These are phyloP conservation scores for Penicillium parvum DNA, from an alignment of 495 filamentous ascomycete genomes.

Conservation along the genomic window DNA sequence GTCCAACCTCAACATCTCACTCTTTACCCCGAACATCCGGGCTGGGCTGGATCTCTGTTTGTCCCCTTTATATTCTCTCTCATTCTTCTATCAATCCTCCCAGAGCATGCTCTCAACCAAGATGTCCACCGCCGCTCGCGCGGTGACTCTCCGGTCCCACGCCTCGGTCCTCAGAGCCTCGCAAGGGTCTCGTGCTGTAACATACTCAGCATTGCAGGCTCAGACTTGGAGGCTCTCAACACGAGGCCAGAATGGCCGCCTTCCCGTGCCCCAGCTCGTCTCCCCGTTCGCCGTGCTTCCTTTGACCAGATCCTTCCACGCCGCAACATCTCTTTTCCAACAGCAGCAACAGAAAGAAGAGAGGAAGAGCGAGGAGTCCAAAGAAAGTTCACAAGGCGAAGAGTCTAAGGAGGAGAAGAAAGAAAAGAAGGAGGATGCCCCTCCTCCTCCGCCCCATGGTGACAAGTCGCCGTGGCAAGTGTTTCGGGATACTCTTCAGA, in stretches of 20 bases:
- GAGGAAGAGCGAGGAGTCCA: slow-evolving; percentile 43
- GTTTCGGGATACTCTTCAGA: slow-evolving; percentile 89
- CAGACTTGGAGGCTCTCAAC: slow-evolving; percentile 10
- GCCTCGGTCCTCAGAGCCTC: slow-evolving; percentile 41
- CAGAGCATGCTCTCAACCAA: slow-evolving; percentile 43
- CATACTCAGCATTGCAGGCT: slow-evolving; percentile 26
- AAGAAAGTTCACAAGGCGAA: slow-evolving; percentile 37
- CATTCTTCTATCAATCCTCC: slow-evolving; percentile 1
- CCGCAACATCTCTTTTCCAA: slow-evolving; percentile 32
- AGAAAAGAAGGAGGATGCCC: slow-evolving; percentile 58
- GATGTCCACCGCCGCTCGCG: slow-evolving; percentile 40
- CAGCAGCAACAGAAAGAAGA: slow-evolving; percentile 39
- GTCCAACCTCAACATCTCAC: slow-evolving; percentile 23
- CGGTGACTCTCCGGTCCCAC: slow-evolving; percentile 39
- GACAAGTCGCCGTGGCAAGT: slow-evolving; percentile 98
- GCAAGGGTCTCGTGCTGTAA: slow-evolving; percentile 47
- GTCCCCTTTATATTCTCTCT: slow-evolving; percentile 11
- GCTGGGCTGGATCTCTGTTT: slow-evolving; percentile 21
- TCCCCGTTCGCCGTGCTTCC: slow-evolving; percentile 39
- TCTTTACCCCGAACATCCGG: slow-evolving; percentile 25
- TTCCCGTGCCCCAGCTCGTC: slow-evolving; percentile 31
- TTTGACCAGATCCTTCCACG: slow-evolving; percentile 43
- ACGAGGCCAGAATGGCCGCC: slow-evolving; percentile 8
- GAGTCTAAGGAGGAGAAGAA: slow-evolving; percentile 45
- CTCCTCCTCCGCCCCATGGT: slow-evolving; percentile 82